Conservation (phyloP, 2,329 filamentous ascomycete species). For the Cladosporium halotolerans region DNA sequence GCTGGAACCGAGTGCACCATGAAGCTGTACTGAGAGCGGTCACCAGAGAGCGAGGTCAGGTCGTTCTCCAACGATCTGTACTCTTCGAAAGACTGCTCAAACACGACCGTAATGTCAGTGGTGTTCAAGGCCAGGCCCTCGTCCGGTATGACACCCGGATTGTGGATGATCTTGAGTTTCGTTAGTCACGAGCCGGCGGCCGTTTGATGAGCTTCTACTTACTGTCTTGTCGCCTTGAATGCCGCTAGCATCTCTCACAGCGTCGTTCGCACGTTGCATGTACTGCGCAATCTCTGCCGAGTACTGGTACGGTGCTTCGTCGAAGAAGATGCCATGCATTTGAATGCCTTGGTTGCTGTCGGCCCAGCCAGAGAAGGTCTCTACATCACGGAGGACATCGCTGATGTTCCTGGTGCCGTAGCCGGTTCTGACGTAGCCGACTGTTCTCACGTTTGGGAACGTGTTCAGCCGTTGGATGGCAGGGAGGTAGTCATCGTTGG, state of each 20-base stretch:
- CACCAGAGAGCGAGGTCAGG: constrained; percentile 12
- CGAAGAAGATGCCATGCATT: constrained; percentile 25
- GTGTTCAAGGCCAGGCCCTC: constrained; percentile 9
- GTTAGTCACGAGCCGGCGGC: not conserved
- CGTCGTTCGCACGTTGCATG: constrained; percentile 14
- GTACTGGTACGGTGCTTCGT: constrained; percentile 19
- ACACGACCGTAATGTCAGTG: constrained; percentile 20
- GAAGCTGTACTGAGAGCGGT: constrained; percentile 13
- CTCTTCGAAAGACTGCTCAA: constrained; percentile 17
- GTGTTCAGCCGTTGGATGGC: constrained; percentile 23
- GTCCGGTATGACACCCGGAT: constrained; percentile 18
- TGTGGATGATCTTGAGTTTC: constrained; percentile 19
- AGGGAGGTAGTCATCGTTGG: constrained; percentile 22
- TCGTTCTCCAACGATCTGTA: constrained; percentile 6
- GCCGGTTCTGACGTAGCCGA: constrained; percentile 24
- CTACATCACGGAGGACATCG: constrained; percentile 20
- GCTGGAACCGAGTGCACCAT: constrained; percentile 19
- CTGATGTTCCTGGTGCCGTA: constrained; percentile 18
- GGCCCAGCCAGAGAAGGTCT: constrained; percentile 23
- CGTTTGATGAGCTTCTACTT: not conserved
- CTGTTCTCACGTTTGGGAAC: constrained; percentile 21
- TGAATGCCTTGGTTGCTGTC: constrained; percentile 12
- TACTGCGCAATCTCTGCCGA: constrained; percentile 10
- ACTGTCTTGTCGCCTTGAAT: constrained; percentile 14
- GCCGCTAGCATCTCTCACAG: constrained; percentile 15